Conservation (phyloP, 1,284 basidiomycete species). For the Irpex sp. region DNA sequence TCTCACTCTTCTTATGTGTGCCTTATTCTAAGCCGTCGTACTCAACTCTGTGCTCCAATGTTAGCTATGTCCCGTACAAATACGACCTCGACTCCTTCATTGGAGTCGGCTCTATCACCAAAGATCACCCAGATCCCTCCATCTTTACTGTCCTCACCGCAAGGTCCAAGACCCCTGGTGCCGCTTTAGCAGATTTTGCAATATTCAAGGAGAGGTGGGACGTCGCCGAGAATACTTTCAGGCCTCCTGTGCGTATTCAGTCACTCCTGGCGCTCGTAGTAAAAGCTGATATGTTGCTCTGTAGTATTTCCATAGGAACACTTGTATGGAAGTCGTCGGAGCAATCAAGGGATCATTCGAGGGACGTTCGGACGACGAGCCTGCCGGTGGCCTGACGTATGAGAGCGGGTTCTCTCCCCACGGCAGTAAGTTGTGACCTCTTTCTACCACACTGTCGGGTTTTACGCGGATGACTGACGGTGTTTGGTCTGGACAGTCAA, state of each 20-base stretch:
- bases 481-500: conserved; percentile 33
- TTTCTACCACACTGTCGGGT: neutral
- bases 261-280: no score
- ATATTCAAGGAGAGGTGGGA: conserved; percentile 65
- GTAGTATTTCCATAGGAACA: conserved; percentile 65
- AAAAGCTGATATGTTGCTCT: neutral
- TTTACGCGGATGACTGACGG: neutral
- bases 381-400: conserved; percentile 55
- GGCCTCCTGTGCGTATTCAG: conserved; percentile 32
- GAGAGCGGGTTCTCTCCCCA: conserved; percentile 62
- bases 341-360: conserved; percentile 56
- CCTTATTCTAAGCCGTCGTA: neutral
- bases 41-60: neutral
- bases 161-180: conserved; percentile 52
- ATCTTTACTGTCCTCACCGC: conserved; percentile 65
- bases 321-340: conserved; percentile 59
- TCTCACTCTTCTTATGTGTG: neutral
- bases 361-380: conserved; percentile 57
- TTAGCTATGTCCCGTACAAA: conserved; percentile 70
- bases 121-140: conserved; percentile 63
- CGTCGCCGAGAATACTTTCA: conserved; percentile 46
- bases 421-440: conserved; percentile 36
- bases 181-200: conserved; percentile 58
- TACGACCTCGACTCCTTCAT: conserved; percentile 67
- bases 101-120: conserved; percentile 62